These are phyloP conservation scores for Nakaseomyces nivariensis DNA, from an alignment of 1,139 yeast genomes.

Conservation along the genomic window DNA sequence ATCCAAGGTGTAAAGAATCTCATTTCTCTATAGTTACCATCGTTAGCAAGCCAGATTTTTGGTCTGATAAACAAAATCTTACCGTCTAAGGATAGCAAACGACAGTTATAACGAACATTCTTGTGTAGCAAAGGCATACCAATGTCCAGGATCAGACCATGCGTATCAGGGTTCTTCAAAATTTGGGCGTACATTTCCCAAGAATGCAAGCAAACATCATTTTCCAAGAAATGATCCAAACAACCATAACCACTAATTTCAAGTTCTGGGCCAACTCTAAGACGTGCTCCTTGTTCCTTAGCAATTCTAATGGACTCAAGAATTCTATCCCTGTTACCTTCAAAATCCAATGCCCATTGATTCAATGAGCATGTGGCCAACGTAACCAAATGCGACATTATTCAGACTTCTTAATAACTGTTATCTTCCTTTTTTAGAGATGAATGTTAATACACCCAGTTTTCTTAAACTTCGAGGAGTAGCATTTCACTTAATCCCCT, in stretches of 20 bases:
- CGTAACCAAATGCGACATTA: slow-evolving; percentile 47
- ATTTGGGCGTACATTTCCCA: slow-evolving; percentile 92
- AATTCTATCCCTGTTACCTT: slow-evolving; percentile 90
- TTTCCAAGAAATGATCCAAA: slow-evolving; percentile 87
- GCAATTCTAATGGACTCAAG: slow-evolving; percentile 71
- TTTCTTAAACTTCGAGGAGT: too few relatives aligned
- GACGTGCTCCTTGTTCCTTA: slow-evolving; percentile 60
- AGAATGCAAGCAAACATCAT: slow-evolving; percentile 77
- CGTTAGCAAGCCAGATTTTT: slow-evolving; percentile 85
- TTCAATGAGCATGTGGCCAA: slow-evolving; percentile 64
- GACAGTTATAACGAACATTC: slow-evolving; percentile 82
- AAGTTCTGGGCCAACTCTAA: slow-evolving; percentile 94
- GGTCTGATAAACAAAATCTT: slow-evolving; percentile 81
- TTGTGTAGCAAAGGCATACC: slow-evolving; percentile 93
- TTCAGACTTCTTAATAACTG: background rate
- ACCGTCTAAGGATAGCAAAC: slow-evolving; percentile 72
- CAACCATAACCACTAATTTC: slow-evolving; percentile 95
- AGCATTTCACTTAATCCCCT: too few relatives aligned
- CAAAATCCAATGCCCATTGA: slow-evolving; percentile 98
- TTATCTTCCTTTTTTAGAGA: too few relatives aligned
- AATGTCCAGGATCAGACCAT: slow-evolving; percentile 72
- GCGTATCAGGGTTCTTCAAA: slow-evolving; percentile 51
- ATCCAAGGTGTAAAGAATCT: slow-evolving; percentile 94
- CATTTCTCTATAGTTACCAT: slow-evolving; percentile 97
- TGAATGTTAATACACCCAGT: too few relatives aligned